Conservation (phyloP, 176 grass and related monocot species). For the Raddia distichophylla region DNA sequence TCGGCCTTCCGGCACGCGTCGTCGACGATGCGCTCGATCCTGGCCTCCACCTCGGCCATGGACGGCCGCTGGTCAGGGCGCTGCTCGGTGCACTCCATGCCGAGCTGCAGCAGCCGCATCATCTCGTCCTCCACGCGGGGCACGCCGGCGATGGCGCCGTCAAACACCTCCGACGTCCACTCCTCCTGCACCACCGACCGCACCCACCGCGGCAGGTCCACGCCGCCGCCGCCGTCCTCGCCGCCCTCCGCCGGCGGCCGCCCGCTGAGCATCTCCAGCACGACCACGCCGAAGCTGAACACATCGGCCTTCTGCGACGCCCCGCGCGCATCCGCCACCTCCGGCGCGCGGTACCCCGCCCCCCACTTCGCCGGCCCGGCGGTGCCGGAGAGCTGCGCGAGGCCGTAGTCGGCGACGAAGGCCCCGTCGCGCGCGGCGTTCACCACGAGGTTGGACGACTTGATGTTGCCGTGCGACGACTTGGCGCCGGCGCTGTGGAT, state of each 20-base stretch:
- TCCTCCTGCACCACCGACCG: conserved; percentile 77
- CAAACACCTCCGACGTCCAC: conserved; percentile 89
- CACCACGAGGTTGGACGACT: conserved; percentile 72
- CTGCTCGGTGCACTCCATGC: conserved; percentile 73
- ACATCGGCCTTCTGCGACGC: conserved; percentile 75
- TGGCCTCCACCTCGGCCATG: conserved; percentile 57
- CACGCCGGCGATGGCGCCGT: conserved; percentile 46
- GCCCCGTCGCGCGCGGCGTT: conserved; percentile 28
- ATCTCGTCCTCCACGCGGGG: conserved; percentile 56
- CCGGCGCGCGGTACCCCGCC: conserved; percentile 67
- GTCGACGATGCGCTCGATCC: conserved; percentile 58
- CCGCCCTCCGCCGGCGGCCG: conserved; percentile 44
- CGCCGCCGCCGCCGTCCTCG: conserved; percentile 49
- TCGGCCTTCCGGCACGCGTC: conserved; percentile 42
- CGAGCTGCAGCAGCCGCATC: conserved; percentile 73
- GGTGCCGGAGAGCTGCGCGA: conserved; percentile 51
- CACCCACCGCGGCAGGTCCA: conserved; percentile 81
- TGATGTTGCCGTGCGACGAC: conserved; percentile 71
- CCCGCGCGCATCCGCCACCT: conserved; percentile 52
- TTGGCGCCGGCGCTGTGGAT: conserved; percentile 56
- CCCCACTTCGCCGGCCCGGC: conserved; percentile 30
- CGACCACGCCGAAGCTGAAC: conserved; percentile 84
- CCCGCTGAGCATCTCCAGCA: conserved; percentile 78
- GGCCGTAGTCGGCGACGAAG: conserved; percentile 58
- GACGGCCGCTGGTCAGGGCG: conserved; percentile 52